Evolutionary conservation across 768 basidiomycete species (phyloP).

Genomic region (Mycena crocata): DNA sequence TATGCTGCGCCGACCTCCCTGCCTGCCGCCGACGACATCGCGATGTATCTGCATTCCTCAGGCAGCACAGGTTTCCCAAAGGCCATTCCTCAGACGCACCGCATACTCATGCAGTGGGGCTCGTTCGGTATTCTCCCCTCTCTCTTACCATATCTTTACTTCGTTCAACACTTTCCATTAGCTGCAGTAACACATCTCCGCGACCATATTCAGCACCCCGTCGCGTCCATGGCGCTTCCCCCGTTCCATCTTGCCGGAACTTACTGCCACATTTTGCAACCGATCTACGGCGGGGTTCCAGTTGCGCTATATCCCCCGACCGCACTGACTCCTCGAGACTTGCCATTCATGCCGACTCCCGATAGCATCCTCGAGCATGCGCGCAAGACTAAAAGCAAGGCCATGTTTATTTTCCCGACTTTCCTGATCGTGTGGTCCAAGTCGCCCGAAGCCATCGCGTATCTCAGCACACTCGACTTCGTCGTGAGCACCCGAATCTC

Average conservation of each 20-base stretch:
- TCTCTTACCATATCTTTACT: neutral
- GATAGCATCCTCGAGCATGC: slow-evolving; percentile 51
- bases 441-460: slow-evolving; percentile 39
- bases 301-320: slow-evolving; percentile 47
- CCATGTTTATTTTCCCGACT: slow-evolving; percentile 48
- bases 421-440: slow-evolving; percentile 52
- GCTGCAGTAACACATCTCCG: neutral
- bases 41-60: slow-evolving; percentile 49
- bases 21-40: slow-evolving; percentile 23
- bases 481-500: slow-evolving; percentile 35
- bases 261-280: slow-evolving; percentile 42
- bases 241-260: neutral
- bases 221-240: neutral
- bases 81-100: slow-evolving; percentile 49
- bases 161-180: slow-evolving; percentile 24
- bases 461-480: slow-evolving; percentile 37
- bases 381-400: slow-evolving; percentile 39
- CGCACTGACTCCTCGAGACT: slow-evolving; percentile 30
- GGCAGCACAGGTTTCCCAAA: slow-evolving; percentile 62
- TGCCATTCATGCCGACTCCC: slow-evolving; percentile 44
- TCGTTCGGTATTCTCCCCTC: slow-evolving; percentile 43
- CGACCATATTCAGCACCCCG: neutral
- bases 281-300: slow-evolving; percentile 40
- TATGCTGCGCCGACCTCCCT: neutral
- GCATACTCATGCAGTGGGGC: slow-evolving; percentile 45